Evolutionary conservation across 495 filamentous ascomycete genomes (phyloP).

Genomic region (Sabuloglossum arenarium): DNA sequence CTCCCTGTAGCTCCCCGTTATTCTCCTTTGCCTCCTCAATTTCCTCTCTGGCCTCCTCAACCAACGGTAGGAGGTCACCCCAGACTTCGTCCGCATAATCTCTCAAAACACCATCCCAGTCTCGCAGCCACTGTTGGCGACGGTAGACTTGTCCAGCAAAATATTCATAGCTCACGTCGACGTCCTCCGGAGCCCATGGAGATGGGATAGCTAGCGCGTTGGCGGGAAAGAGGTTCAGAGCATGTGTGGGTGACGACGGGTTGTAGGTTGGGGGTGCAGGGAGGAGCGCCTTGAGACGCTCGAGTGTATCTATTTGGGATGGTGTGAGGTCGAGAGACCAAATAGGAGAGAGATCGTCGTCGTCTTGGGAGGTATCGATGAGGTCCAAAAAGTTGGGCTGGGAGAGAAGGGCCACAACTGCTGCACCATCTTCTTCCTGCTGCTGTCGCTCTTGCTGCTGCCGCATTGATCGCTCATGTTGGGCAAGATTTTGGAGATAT

Average conservation of each 20-base stretch:
- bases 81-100: constrained; percentile 60
- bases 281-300: neutral
- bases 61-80: constrained; percentile 44
- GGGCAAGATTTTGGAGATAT: constrained; percentile 63
- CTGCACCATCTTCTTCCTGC: neutral
- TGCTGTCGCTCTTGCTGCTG: constrained; percentile 38
- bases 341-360: neutral
- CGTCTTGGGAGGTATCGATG: neutral
- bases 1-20: constrained; percentile 4
- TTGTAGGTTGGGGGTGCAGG: neutral
- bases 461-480: constrained; percentile 37
- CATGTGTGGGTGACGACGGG: neutral
- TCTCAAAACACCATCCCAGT: constrained; percentile 43
- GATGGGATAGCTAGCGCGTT: neutral
- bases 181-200: neutral
- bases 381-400: neutral
- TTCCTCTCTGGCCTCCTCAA: constrained; percentile 41
- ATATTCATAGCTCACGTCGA: neutral
- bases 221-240: neutral
- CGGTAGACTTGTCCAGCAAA: neutral
- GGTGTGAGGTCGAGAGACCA: neutral
- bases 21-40: constrained; percentile 19
- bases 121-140: constrained; percentile 14
- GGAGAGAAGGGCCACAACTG: neutral
- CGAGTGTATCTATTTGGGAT: neutral